These are phyloP conservation scores for Cadophora luteo-olivacea DNA, from an alignment of 2,329 filamentous ascomycete species.

Conservation along the genomic window DNA sequence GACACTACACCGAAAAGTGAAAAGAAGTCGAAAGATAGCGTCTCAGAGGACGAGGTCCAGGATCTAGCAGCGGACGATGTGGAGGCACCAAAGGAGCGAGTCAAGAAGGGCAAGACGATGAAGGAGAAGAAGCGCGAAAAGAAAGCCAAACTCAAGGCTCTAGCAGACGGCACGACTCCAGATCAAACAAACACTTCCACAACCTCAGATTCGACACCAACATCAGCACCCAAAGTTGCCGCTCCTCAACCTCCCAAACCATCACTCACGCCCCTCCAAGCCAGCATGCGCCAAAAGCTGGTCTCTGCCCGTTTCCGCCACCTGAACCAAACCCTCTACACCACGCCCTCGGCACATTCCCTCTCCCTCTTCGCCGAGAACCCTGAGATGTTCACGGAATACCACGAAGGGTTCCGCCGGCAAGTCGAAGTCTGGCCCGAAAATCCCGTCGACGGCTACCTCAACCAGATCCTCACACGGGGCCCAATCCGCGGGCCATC, in stretches of 20 bases:
- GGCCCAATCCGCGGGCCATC: slow-evolving; percentile 55
- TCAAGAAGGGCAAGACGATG: slow-evolving; percentile 44
- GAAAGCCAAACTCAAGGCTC: slow-evolving; percentile 34
- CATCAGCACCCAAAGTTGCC: slow-evolving; percentile 46
- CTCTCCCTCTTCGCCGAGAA: slow-evolving; percentile 81
- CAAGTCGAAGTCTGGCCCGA: slow-evolving; percentile 97
- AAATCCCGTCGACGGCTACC: slow-evolving; percentile 92
- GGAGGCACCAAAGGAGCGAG: slow-evolving; percentile 36
- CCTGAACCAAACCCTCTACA: slow-evolving; percentile 96
- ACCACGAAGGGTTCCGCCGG: slow-evolving; percentile 94
- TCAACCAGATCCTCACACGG: slow-evolving; percentile 72
- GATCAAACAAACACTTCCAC: slow-evolving; percentile 10
- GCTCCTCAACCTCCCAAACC: slow-evolving; percentile 46
- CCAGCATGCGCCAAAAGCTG: slow-evolving; percentile 93
- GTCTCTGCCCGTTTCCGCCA: slow-evolving; percentile 95
- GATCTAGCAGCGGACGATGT: neutral
- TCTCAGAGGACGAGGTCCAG: neutral
- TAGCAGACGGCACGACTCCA: slow-evolving; percentile 19
- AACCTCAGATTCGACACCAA: slow-evolving; percentile 14
- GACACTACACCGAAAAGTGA: neutral
- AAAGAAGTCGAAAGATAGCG: slow-evolving; percentile 31
- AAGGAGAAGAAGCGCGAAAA: slow-evolving; percentile 48
- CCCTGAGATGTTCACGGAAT: slow-evolving; percentile 94
- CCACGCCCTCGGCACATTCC: slow-evolving; percentile 84
- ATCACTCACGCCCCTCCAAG: slow-evolving; percentile 90